phyloP scores from a whole-genome alignment of 1,284 basidiomycete species.

The Cerrena zonata region DNA sequence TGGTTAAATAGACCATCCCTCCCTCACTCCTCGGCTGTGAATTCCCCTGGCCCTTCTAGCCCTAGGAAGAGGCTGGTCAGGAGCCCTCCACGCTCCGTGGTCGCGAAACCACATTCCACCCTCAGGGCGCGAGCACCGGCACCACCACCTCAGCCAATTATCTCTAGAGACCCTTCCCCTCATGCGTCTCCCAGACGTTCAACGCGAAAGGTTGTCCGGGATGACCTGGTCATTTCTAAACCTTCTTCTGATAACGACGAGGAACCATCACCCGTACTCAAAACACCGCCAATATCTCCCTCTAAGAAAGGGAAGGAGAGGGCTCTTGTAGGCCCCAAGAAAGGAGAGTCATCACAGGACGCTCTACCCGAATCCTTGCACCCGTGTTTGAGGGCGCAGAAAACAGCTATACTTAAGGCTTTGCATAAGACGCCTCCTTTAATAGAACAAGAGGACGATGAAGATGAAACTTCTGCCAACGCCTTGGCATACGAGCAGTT shows the following conservation, averaged over 20 bases:
- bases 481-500: conserved; percentile 48
- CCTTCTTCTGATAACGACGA: not conserved
- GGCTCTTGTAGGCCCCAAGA: conserved; percentile 14
- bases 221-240: not conserved
- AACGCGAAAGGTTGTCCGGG: not conserved
- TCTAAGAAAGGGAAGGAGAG: conserved; percentile 24
- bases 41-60: not conserved
- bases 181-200: not conserved
- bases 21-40: not conserved
- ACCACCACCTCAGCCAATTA: too few species aligned
- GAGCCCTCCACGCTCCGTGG: not conserved
- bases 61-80: not conserved
- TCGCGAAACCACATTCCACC: too few species aligned
- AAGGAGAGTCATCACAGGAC: conserved; percentile 16
- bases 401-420: conserved; percentile 42
- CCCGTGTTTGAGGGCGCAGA: conserved; percentile 47
- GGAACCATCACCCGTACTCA: not conserved
- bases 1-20: conserved; percentile 6
- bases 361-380: conserved; percentile 35
- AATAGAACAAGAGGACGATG: conserved; percentile 16
- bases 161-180: not conserved
- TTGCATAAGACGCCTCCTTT: not conserved
- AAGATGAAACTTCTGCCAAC: conserved; percentile 41
- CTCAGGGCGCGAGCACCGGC: too few species aligned
- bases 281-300: conserved; percentile 11